phyloP scores from a whole-genome alignment of 75 land plant genomes.

The Pinus albicaulis region DNA sequence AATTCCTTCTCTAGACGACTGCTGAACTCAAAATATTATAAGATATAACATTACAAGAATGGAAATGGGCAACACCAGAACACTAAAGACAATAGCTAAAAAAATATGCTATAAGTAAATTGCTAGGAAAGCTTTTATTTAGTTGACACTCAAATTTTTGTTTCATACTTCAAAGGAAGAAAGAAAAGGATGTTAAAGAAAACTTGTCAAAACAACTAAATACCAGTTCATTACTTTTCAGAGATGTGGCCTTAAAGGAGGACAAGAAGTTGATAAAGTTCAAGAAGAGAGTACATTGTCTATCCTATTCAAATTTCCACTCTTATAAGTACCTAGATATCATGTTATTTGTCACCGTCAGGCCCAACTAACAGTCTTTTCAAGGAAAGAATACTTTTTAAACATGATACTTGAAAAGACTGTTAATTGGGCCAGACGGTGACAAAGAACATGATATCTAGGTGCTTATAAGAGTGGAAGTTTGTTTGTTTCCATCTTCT shows the following conservation, averaged over 20 bases:
- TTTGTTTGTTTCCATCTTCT: not conserved
- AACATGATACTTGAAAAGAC: not conserved
- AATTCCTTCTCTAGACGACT: not conserved
- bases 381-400: not conserved
- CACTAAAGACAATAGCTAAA: not conserved
- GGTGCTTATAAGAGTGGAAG: not conserved
- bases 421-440: not conserved
- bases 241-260: not conserved
- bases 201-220: not conserved
- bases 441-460: not conserved
- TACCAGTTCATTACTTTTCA: not conserved
- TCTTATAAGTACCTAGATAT: too few species aligned
- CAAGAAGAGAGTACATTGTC: not conserved
- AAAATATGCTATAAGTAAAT: not conserved
- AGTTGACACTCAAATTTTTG: not conserved
- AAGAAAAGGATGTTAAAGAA: not conserved
- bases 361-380: too few species aligned
- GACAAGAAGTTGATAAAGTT: not conserved
- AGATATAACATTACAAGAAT: not conserved
- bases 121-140: not conserved
- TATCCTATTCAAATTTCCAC: not conserved
- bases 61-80: not conserved
- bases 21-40: not conserved
- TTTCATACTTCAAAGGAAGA: not conserved
- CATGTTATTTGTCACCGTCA: too few species aligned